Evolutionary conservation across 768 basidiomycete species (phyloP).

Genomic region (Podaxis sp.): DNA sequence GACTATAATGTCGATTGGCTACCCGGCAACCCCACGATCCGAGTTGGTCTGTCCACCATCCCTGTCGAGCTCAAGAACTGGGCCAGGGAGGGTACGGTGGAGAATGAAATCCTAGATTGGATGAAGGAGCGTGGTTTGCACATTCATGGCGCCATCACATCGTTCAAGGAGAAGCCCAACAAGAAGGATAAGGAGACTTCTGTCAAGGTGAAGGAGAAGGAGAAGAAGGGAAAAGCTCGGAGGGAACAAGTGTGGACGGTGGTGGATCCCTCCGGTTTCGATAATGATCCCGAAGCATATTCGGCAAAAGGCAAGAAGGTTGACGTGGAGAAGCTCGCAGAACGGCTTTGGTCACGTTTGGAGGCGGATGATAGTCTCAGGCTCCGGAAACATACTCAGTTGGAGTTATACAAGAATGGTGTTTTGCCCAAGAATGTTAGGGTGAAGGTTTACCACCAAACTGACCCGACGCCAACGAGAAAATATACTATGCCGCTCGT

Average conservation of each 20-base stretch:
- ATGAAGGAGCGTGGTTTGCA: constrained; percentile 64
- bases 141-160: constrained; percentile 79
- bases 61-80: constrained; percentile 66
- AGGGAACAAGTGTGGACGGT: constrained; percentile 44
- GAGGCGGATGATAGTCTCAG: constrained; percentile 53
- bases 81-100: constrained; percentile 44
- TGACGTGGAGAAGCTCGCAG: constrained; percentile 42
- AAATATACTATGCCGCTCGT: constrained; percentile 70
- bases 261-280: constrained; percentile 30
- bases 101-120: constrained; percentile 48
- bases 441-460: constrained; percentile 63
- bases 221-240: constrained; percentile 34
- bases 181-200: constrained; percentile 32
- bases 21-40: constrained; percentile 37
- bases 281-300: constrained; percentile 5
- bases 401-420: constrained; percentile 29
- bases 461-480: constrained; percentile 59
- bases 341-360: constrained; percentile 56
- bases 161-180: constrained; percentile 45
- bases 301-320: constrained; percentile 16
- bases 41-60: constrained; percentile 81
- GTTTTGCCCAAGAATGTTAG: constrained; percentile 32
- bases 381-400: constrained; percentile 49
- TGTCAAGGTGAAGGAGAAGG: constrained; percentile 21
- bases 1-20: constrained; percentile 46